phyloP scores from a whole-genome alignment of 139 green algal genomes.

The Pseudopediastrum boryanum region DNA sequence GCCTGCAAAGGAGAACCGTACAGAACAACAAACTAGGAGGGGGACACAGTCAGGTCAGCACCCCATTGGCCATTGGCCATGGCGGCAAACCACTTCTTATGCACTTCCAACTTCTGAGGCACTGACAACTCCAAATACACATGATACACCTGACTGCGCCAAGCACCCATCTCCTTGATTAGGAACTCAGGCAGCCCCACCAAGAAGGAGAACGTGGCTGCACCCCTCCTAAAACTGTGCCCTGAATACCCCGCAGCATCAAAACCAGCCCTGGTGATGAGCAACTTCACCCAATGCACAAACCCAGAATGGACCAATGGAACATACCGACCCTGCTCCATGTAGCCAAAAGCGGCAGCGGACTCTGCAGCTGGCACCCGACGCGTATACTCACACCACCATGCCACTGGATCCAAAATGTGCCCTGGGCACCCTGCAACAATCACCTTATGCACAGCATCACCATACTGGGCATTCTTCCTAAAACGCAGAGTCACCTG shows the following conservation, averaged over 20 bases:
- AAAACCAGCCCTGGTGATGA: not conserved
- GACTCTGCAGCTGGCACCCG: not conserved
- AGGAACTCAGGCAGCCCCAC: not conserved
- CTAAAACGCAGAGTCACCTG: not conserved
- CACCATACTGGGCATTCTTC: constrained; percentile 5
- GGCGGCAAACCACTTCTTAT: not conserved
- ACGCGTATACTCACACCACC: not conserved
- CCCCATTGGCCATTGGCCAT: not conserved
- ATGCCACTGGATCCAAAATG: not conserved
- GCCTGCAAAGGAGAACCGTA: too few relatives aligned
- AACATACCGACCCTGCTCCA: not conserved
- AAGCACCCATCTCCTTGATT: constrained; percentile 4
- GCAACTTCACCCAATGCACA: not conserved
- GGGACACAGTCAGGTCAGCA: not conserved
- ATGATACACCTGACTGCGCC: constrained; percentile 17
- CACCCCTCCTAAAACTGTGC: not conserved
- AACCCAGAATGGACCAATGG: constrained; percentile 2
- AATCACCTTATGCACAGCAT: not conserved
- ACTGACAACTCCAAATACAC: not conserved
- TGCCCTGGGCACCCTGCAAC: not conserved
- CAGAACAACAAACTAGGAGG: too few relatives aligned
- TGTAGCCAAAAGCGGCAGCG: not conserved
- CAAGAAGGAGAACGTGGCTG: not conserved
- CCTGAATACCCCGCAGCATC: not conserved
- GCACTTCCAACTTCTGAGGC: not conserved